Percentiles rank a stretch among this genome's conserved stretches.
Conservation (phyloP, 2,329 filamentous ascomycete genomes). For the Arthrobotrys megalospora region DNA sequence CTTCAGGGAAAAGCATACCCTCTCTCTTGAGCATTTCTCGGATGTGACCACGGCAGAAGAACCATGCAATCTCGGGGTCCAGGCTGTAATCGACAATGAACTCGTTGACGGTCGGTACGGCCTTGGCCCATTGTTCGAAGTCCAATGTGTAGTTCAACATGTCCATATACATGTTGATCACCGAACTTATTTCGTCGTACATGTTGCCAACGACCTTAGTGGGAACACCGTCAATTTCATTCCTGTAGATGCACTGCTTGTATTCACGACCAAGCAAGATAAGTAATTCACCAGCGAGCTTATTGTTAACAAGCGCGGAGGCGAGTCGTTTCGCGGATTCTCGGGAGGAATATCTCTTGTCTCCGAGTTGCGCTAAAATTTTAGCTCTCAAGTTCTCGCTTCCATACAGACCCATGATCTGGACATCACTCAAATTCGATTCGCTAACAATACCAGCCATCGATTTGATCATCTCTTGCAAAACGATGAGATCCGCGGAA, state of each 20-base stretch:
- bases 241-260: constrained; percentile 84
- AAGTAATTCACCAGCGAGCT: constrained; percentile 85
- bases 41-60: constrained; percentile 71
- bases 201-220: constrained; percentile 91
- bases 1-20: constrained; percentile 63
- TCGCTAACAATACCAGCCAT: constrained; percentile 95
- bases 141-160: constrained; percentile 73
- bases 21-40: constrained; percentile 70
- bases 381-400: constrained; percentile 84
- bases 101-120: constrained; percentile 81
- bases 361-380: constrained; percentile 83
- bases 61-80: constrained; percentile 72
- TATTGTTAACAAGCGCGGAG: constrained; percentile 81
- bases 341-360: constrained; percentile 82
- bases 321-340: constrained; percentile 85
- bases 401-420: constrained; percentile 89
- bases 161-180: constrained; percentile 61
- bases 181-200: constrained; percentile 80
- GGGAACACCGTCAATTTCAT: constrained; percentile 77
- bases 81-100: constrained; percentile 85
- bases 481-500: constrained; percentile 88
- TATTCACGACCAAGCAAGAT: constrained; percentile 91
- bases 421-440: constrained; percentile 87
- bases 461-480: constrained; percentile 88
- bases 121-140: constrained; percentile 82